These are phyloP conservation scores for Termitomyces heimii DNA, from an alignment of 768 basidiomycete species.

Conservation along the genomic window DNA sequence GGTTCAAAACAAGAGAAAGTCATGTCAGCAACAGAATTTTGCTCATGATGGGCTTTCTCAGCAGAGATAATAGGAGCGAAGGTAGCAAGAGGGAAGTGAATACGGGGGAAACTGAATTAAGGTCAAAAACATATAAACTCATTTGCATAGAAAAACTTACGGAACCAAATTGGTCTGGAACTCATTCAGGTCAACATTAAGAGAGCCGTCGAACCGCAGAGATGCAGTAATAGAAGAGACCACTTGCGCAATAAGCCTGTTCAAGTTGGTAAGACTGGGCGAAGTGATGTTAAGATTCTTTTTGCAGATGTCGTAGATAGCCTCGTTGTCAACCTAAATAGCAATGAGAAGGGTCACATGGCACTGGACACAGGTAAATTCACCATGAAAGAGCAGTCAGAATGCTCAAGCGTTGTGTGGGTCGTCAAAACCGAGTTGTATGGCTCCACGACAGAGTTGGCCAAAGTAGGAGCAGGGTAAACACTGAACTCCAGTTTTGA, in stretches of 20 bases:
- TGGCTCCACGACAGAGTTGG: conserved; percentile 95
- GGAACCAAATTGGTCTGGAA: conserved; percentile 99
- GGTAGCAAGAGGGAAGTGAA: conserved; percentile 97
- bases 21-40: conserved; percentile 98
- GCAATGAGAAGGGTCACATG: conserved; percentile 2
- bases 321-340: conserved; percentile 75
- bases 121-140: conserved; percentile 44
- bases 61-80: conserved; percentile 92
- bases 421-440: conserved; percentile 98
- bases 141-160: conserved; percentile 65
- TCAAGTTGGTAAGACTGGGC: conserved; percentile 91
- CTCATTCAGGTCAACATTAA: conserved; percentile 96
- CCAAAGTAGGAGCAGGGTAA: conserved; percentile 89
- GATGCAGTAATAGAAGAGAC: conserved; percentile 98
- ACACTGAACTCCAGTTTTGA: conserved; percentile 98
- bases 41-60: conserved; percentile 94
- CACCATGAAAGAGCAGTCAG: conserved; percentile 99
- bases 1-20: conserved; percentile 97
- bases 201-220: conserved; percentile 92
- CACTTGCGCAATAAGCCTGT: conserved; percentile 96
- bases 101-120: conserved; percentile 78
- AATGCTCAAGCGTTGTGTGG: conserved; percentile 97
- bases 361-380: conserved; percentile 9
- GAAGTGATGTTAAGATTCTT: conserved; percentile 80
- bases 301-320: conserved; percentile 99